Percentiles rank a stretch among this genome's conserved stretches.
These are phyloP conservation scores for Colletotrichum camelliae DNA, from an alignment of 2,329 filamentous ascomycete species.

Conservation along the genomic window DNA sequence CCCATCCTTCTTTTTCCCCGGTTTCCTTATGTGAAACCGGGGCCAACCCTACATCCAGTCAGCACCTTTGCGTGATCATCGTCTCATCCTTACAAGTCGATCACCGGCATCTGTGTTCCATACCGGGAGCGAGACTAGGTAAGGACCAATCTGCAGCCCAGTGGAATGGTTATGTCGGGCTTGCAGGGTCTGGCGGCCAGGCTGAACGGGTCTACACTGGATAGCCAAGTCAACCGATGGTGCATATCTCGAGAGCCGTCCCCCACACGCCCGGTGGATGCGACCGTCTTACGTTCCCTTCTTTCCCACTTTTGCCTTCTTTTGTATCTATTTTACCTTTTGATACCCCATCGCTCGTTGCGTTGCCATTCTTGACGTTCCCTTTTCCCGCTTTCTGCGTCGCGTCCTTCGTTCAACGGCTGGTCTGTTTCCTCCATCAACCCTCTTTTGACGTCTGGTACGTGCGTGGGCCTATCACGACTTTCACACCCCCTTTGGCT, in stretches of 20 bases:
- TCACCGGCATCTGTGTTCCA: neutral
- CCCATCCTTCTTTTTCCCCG: neutral
- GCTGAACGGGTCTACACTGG: neutral
- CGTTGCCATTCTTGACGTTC: neutral
- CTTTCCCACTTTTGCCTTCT: neutral
- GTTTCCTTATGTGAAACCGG: neutral
- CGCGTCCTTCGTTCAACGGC: neutral
- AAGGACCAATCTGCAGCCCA: neutral
- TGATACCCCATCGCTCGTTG: neutral
- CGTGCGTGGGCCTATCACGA: neutral
- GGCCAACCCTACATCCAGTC: neutral
- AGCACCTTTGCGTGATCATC: constrained; percentile 5
- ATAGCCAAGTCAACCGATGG: neutral
- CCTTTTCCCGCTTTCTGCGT: neutral
- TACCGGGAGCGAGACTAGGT: neutral
- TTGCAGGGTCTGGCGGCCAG: neutral
- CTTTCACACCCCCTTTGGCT: neutral
- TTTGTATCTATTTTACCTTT: neutral
- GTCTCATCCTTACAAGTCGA: constrained; percentile 9
- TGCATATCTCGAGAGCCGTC: constrained; percentile 2
- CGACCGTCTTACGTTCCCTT: neutral
- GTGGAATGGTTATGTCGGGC: neutral
- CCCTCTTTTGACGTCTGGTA: neutral
- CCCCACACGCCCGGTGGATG: neutral
- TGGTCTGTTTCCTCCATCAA: neutral